A percentile compares a stretch with the other conserved stretches of the same genome.
These are phyloP conservation scores for Podila clonocystis DNA, from an alignment of 192 early-diverging fungal species.

Conservation along the genomic window DNA sequence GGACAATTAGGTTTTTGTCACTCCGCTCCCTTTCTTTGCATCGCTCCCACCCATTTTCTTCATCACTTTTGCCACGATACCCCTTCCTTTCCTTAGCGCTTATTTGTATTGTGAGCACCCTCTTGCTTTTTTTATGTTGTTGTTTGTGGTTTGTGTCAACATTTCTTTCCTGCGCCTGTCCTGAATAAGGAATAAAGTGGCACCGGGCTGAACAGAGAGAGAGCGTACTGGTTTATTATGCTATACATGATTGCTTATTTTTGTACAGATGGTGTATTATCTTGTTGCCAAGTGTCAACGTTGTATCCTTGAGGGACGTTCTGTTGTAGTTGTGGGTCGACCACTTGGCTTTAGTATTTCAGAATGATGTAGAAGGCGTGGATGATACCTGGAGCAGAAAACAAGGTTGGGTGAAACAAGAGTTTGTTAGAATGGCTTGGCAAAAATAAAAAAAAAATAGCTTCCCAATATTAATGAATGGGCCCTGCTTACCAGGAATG, in stretches of 20 bases:
- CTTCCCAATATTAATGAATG: neutral
- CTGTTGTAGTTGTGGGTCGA: neutral
- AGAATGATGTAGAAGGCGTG: slow-evolving; percentile 55
- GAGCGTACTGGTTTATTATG: neutral
- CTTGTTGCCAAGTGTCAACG: neutral
- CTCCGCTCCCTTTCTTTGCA: too few relatives aligned
- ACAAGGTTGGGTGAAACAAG: neutral
- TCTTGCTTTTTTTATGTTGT: too few relatives aligned
- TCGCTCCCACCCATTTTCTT: too few relatives aligned
- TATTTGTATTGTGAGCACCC: neutral
- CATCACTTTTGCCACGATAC: too few relatives aligned
- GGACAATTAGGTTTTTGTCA: too few relatives aligned
- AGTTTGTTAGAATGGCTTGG: neutral
- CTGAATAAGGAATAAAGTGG: neutral
- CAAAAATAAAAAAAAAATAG: neutral
- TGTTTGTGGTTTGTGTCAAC: neutral
- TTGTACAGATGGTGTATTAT: neutral
- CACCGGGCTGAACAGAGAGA: neutral
- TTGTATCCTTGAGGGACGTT: neutral
- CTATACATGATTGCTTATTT: neutral
- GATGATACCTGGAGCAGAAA: slow-evolving; percentile 40
- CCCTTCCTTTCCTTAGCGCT: too few relatives aligned
- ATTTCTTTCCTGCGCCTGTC: neutral
- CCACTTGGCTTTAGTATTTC: slow-evolving; percentile 31
- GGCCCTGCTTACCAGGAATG: slow-evolving; percentile 63